Base-by-base conservation (phyloP, 805 yeast species). In the Hyphopichia homilentoma region DNA sequence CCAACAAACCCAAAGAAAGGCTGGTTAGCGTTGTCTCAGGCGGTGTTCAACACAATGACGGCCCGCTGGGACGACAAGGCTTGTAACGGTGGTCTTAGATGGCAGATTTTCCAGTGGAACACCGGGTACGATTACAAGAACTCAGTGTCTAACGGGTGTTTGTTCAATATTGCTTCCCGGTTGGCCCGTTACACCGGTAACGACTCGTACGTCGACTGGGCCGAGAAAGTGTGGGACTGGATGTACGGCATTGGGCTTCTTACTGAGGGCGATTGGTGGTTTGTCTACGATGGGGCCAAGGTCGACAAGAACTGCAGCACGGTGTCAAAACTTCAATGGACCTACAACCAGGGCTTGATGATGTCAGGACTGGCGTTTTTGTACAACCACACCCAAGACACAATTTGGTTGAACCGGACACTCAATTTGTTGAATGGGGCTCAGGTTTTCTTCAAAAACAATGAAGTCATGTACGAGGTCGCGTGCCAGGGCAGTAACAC, bases 301-400 rank as follows among this genome's bases (percentile, higher is more conserved):
- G 63, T 73, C 27, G 69, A 51, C 6, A 63, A 58, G 34, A 81
- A 83, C 57, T 88, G 97, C 64, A 42, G 83, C 2, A 50, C 61
- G 23, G 61, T 81, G 30, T 70, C 82, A 16, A 52, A 59, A 22
- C 72, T 68, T 27, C 84, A 81, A 56, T 89, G 96, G 96, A 73
- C 88, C 12, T 89, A 88, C 60, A 88, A 88, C 55, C 84, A 81
- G 39, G 97, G 95, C 1, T 65, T 87, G 36, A 53, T 85, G 61
- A 47, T 88, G 47, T 66, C 85, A 5, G 96, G 96, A 4, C 68
- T 81, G 42, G 96, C 97, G 1, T 86, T 73, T 54, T 53, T 88
- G 45, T 87, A 81, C 63, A 83, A 85, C 53, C 66, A 69, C 49
- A 88, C 96, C 2, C 68, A 65, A 32, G 80, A 80, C 36, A 65